A percentile compares a stretch with the other conserved stretches of the same genome.
Conservation (phyloP, 192 early-diverging fungal species). For the Phycomyces nitens region DNA sequence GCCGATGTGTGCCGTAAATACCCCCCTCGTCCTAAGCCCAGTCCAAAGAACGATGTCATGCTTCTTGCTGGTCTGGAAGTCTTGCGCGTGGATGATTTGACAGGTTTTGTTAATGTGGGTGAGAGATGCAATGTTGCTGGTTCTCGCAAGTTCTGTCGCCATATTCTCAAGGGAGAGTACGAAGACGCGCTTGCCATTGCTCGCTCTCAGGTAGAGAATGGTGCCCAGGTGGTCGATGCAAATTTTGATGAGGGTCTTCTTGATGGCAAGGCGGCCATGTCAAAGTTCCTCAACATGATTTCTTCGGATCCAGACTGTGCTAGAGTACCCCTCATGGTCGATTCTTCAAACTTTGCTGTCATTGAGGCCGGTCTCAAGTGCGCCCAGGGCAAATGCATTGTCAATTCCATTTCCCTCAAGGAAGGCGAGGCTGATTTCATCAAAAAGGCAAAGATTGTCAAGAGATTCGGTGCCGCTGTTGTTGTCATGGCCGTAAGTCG, state of each 20-base stretch:
- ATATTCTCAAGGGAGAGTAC: conserved; percentile 86
- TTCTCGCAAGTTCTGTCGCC: conserved; percentile 91
- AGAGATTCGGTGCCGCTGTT: conserved; percentile 90
- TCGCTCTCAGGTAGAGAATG: conserved; percentile 89
- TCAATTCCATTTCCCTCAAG: conserved; percentile 95
- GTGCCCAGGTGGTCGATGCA: conserved; percentile 92
- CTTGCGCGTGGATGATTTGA: conserved; percentile 73
- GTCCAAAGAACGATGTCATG: conserved; percentile 66
- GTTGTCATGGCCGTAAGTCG: conserved; percentile 87
- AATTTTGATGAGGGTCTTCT: conserved; percentile 98
- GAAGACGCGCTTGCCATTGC: conserved; percentile 95
- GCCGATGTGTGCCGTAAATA: conserved; percentile 72
- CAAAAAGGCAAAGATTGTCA: conserved; percentile 84
- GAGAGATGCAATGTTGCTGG: conserved; percentile 97
- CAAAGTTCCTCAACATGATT: conserved; percentile 89
- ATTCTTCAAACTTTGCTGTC: conserved; percentile 98
- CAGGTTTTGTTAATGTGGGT: conserved; percentile 92
- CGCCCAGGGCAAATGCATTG: conserved; percentile 95
- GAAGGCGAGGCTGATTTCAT: conserved; percentile 92
- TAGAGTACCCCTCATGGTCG: conserved; percentile 85
- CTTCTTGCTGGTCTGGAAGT: conserved; percentile 86
- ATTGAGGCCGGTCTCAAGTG: conserved; percentile 94
- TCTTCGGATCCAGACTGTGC: conserved; percentile 93
- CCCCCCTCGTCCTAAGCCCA: conserved; percentile 69
- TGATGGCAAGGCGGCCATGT: conserved; percentile 92